These are phyloP conservation scores for Somion occarium DNA, from an alignment of 1,284 basidiomycete genomes.

Conservation along the genomic window DNA sequence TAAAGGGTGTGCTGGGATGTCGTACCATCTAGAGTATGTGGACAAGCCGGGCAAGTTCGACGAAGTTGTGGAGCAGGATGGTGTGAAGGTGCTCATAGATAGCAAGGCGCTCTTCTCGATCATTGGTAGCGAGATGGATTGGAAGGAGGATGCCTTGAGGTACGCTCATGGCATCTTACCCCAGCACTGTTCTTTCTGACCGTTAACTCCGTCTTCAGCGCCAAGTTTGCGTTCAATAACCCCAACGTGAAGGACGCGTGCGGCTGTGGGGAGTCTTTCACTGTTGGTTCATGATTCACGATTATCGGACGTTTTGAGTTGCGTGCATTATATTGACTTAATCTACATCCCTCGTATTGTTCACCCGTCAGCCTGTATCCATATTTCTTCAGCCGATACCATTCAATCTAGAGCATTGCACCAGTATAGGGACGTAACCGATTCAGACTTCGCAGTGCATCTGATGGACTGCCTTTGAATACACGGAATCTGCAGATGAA, in stretches of 20 bases:
- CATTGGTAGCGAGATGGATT: conserved; percentile 99
- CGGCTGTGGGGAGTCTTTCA: conserved; percentile 92
- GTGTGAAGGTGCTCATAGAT: conserved; percentile 92
- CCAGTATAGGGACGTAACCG: too few relatives aligned
- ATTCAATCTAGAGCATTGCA: background rate
- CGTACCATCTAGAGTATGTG: conserved; percentile 97
- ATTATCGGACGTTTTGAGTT: background rate
- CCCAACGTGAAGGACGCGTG: conserved; percentile 90
- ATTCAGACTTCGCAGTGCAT: too few relatives aligned
- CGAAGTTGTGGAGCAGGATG: conserved; percentile 96
- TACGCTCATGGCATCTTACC: conserved; percentile 29
- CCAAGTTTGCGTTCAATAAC: conserved; percentile 92
- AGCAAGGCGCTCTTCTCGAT: conserved; percentile 97
- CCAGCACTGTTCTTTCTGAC: too few relatives aligned
- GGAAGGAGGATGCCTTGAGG: conserved; percentile 91
- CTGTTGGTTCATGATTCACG: conserved; percentile 34
- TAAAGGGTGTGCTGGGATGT: conserved; percentile 98
- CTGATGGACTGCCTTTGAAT: too few relatives aligned
- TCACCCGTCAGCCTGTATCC: background rate
- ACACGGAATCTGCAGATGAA: too few relatives aligned
- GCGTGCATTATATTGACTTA: background rate
- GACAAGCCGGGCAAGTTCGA: conserved; percentile 90
- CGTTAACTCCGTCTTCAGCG: conserved; percentile 39
- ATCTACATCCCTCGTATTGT: background rate
- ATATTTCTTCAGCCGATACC: background rate